A percentile compares a stretch with the other conserved stretches of the same genome.
These are phyloP conservation scores for Digitaria exilis DNA, from an alignment of 202 grass and related monocot genomes.

Conservation along the genomic window DNA sequence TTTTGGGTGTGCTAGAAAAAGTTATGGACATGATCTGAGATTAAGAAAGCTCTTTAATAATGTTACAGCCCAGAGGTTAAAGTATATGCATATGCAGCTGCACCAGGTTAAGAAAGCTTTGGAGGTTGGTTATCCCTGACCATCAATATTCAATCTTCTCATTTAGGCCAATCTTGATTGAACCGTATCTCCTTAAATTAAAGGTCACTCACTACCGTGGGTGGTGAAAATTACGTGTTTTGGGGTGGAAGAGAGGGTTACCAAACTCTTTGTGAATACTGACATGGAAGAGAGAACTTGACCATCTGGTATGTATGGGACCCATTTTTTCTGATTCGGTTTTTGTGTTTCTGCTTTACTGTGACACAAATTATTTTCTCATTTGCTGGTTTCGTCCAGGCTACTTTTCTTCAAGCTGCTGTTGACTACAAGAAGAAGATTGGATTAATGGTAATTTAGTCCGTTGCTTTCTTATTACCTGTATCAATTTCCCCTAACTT, in stretches of 20 bases:
- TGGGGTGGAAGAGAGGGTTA: slow-evolving; percentile 97
- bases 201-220: slow-evolving; percentile 90
- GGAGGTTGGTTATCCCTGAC: slow-evolving; percentile 61
- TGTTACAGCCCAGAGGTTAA: slow-evolving; percentile 48
- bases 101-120: slow-evolving; percentile 99
- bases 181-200: slow-evolving; percentile 10
- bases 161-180: slow-evolving; percentile 32
- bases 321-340: not conserved
- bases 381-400: slow-evolving; percentile 47
- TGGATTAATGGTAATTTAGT: slow-evolving; percentile 74
- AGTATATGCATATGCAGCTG: slow-evolving; percentile 91
- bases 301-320: slow-evolving; percentile 70
- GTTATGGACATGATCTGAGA: not conserved
- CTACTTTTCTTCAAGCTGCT: slow-evolving; percentile 90
- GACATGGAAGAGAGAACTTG: slow-evolving; percentile 95
- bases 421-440: slow-evolving; percentile 97
- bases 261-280: slow-evolving; percentile 90
- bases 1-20: not conserved
- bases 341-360: slow-evolving; percentile 15
- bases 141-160: not conserved
- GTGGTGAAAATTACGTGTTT: slow-evolving; percentile 96
- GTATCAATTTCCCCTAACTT: not conserved
- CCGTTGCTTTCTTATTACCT: slow-evolving; percentile 15
- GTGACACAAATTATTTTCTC: not conserved
- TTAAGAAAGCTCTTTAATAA: slow-evolving; percentile 13